Conservation (phyloP, 768 basidiomycete genomes). For the Suillus discolor region DNA sequence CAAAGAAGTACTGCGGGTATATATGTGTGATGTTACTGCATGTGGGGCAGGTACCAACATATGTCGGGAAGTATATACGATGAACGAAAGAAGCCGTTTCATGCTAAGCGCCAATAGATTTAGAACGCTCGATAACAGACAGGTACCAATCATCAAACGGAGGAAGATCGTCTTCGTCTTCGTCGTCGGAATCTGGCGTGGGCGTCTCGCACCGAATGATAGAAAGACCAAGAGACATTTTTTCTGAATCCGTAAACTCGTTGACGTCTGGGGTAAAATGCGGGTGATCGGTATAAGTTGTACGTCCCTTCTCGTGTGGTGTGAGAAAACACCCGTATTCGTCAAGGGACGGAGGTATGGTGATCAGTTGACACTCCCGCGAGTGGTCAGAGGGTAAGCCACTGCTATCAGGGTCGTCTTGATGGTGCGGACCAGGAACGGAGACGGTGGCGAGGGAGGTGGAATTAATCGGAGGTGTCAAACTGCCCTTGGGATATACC, state of each 20-base stretch:
- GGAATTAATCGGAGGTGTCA: not conserved
- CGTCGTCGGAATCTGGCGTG: constrained; percentile 7
- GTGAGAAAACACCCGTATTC: constrained; percentile 5
- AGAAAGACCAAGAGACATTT: not conserved
- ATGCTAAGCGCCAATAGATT: not conserved
- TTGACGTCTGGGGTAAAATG: not conserved
- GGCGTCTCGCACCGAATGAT: constrained; percentile 9
- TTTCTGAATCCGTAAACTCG: not conserved
- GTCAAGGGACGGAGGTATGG: constrained; percentile 3
- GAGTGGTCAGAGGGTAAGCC: constrained; percentile 1
- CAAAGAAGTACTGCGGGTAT: not conserved
- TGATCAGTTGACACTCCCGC: constrained; percentile 6
- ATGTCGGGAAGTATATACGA: not conserved
- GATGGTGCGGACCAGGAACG: not conserved
- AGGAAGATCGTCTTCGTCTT: constrained; percentile 19
- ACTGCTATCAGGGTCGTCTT: not conserved
- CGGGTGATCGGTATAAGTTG: not conserved
- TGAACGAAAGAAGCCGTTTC: not conserved
- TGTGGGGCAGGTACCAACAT: constrained; percentile 9
- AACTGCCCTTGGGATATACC: not conserved
- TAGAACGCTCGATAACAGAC: constrained; percentile 13
- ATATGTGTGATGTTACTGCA: not conserved
- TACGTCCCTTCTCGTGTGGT: constrained; percentile 2
- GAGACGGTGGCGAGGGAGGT: not conserved
- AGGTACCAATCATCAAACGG: constrained; percentile 22